A percentile compares a stretch with the other conserved stretches of the same genome.
phyloP scores from a whole-genome alignment of 73 alveolate genomes.

The Paramecium caudatum region DNA sequence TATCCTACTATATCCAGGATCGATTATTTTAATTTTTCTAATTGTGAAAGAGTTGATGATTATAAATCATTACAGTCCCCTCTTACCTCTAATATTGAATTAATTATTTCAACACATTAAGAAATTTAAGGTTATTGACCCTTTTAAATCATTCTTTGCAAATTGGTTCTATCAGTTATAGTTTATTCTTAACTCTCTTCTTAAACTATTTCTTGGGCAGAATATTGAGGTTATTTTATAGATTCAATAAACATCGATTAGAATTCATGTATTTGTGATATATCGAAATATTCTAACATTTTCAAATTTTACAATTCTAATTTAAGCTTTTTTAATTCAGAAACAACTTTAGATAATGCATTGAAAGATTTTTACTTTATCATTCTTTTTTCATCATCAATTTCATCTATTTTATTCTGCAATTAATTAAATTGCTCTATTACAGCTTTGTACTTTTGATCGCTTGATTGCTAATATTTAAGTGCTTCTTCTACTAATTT shows the following conservation, averaged over 20 bases:
- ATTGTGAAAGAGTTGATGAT: neutral
- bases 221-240: neutral
- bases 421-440: conserved; percentile 37
- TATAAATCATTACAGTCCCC: neutral
- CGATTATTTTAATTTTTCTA: neutral
- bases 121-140: neutral
- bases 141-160: neutral
- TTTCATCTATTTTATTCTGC: neutral
- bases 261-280: neutral
- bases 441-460: neutral
- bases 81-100: neutral
- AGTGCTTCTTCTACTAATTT: conserved; percentile 13
- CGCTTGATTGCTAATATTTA: conserved; percentile 25
- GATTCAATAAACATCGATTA: neutral
- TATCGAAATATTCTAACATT: conserved; percentile 16
- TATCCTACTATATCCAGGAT: neutral
- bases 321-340: neutral
- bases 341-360: neutral
- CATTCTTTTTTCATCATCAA: neutral
- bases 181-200: conserved; percentile 16
- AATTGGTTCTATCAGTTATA: neutral
- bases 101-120: neutral
- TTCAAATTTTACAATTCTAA: neutral
- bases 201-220: conserved; percentile 1
- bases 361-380: neutral